Evolutionary conservation across 2,329 filamentous ascomycete genomes (phyloP), one percentile per base, ranked within the genome.

Genomic region (Tolypocladium inflatum): DNA sequence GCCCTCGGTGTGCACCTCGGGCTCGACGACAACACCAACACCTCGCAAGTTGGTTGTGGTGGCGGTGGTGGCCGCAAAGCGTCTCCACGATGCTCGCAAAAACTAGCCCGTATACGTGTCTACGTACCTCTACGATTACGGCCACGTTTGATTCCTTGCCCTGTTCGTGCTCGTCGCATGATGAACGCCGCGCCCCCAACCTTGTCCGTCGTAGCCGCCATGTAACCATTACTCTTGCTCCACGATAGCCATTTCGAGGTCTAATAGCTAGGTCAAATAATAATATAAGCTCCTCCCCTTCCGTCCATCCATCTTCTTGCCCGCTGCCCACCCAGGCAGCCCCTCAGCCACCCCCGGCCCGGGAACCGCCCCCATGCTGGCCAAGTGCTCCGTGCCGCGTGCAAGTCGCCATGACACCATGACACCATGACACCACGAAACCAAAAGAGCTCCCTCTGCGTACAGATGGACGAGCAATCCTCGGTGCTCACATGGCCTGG

Each of bases 211-310:
- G 9, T 13, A 37, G 35, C 35, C 35, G 35, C 11, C 35, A 37
- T 37, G 35, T 37, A 37, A 37, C 13, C 11, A 37, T 15, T 37
- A 5, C 35, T 11, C 37, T 2, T 13, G 55, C 38, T 9, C 48
- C 50, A 54, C 51, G 41, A 56, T 57, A 26, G 30, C 23, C n/a
- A 35, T 57, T 57, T 48, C 56, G 9, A 50, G 51, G 52, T 55
- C 56, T 57, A 57, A 57, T 57, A 45, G n/a, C 33, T 48, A 55
- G 56, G 56, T 57, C 56, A 48, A 57, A 57, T 55, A 55, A 55
- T 55, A 48, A 23, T 35, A 48, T 41, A 55, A 48, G 35, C n/a
- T 10, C 35, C 1, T 17, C 17, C 39, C 5, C 35, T 33, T 39
- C 51, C 33, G n/a, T 23, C 33, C 52, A 21, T 39, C 52, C 37